A percentile compares a stretch with the other conserved stretches of the same genome.
Conservation (phyloP, 2,329 filamentous ascomycete genomes). For the Periconia digitata region DNA sequence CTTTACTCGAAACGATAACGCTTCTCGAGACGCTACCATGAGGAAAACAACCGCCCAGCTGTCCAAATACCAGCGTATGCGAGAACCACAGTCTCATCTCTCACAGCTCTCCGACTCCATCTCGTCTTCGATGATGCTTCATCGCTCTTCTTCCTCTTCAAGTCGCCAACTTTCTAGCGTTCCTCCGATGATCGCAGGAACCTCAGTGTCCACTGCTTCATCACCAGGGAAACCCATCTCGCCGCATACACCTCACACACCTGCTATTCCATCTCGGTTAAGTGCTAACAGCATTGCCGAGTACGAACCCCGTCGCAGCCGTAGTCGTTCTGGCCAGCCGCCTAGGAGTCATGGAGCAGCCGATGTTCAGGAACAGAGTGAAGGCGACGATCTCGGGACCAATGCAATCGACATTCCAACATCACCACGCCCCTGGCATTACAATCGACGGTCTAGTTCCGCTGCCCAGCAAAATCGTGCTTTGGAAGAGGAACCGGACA, state of each 20-base stretch:
- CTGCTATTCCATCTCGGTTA: conserved; percentile 88
- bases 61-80: conserved; percentile 83
- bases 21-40: conserved; percentile 65
- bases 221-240: conserved; percentile 88
- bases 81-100: conserved; percentile 82
- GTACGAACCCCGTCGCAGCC: conserved; percentile 51
- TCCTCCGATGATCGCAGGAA: conserved; percentile 62
- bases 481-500: conserved; percentile 65
- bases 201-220: conserved; percentile 79
- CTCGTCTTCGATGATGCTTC: conserved; percentile 82
- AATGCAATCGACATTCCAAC: conserved; percentile 74
- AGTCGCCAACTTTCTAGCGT: conserved; percentile 71
- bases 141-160: conserved; percentile 77
- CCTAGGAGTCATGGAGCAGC: conserved; percentile 30
- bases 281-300: conserved; percentile 86
- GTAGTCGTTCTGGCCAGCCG: conserved; percentile 35
- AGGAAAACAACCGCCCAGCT: conserved; percentile 78
- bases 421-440: conserved; percentile 61
- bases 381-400: conserved; percentile 51
- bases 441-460: conserved; percentile 65
- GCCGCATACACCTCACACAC: conserved; percentile 88
- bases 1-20: conserved; percentile 67
- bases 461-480: conserved; percentile 66
- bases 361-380: conserved; percentile 28
- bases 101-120: conserved; percentile 74